Percentiles rank a stretch among this genome's conserved stretches.
Conservation (phyloP, 2,329 filamentous ascomycete species). For the Stemphylium beticola region DNA sequence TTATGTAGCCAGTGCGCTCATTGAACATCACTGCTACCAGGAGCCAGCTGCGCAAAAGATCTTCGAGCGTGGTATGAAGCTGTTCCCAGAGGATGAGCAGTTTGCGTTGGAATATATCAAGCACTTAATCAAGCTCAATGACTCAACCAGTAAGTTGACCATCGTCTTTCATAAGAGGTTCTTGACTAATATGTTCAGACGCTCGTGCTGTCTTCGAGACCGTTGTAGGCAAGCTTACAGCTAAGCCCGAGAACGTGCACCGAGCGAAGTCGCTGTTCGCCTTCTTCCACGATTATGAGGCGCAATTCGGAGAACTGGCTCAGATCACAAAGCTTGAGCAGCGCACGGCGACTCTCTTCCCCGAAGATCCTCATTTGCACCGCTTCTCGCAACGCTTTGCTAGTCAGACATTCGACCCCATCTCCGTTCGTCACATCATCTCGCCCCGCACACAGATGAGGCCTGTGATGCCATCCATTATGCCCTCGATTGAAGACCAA, state of each 20-base stretch:
- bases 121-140: slow-evolving; percentile 88
- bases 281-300: slow-evolving; percentile 96
- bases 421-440: slow-evolving; percentile 79
- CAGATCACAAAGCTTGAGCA: slow-evolving; percentile 91
- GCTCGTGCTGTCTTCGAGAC: slow-evolving; percentile 96
- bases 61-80: slow-evolving; percentile 88
- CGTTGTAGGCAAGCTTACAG: slow-evolving; percentile 79
- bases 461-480: slow-evolving; percentile 44
- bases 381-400: slow-evolving; percentile 81
- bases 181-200: slow-evolving; percentile 61
- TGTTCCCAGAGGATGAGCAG: slow-evolving; percentile 91
- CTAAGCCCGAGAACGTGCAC: slow-evolving; percentile 73
- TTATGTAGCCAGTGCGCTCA: slow-evolving; percentile 89
- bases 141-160: slow-evolving; percentile 78
- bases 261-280: slow-evolving; percentile 86
- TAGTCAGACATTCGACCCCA: slow-evolving; percentile 74
- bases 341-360: slow-evolving; percentile 92
- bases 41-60: slow-evolving; percentile 92
- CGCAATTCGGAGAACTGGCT: slow-evolving; percentile 87
- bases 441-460: slow-evolving; percentile 80
- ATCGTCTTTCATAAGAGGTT: neutral
- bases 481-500: slow-evolving; percentile 40
- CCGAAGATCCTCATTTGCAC: slow-evolving; percentile 77
- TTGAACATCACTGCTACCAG: slow-evolving; percentile 96
- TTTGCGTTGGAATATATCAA: slow-evolving; percentile 97